These are phyloP conservation scores for Geranium brycei DNA, from an alignment of 345 rosid genomes.

Conservation along the genomic window DNA sequence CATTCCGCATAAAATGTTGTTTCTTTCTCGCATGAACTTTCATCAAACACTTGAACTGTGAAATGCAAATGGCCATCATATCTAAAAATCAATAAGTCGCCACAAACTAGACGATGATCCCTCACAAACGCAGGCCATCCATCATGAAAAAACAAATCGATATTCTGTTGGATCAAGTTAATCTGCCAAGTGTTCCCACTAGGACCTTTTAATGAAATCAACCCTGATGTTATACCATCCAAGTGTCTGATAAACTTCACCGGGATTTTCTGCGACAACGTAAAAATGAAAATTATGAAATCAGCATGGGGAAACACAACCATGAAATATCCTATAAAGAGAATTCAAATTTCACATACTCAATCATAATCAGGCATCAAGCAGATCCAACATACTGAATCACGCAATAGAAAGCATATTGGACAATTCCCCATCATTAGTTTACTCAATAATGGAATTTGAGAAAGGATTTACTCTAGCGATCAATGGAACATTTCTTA, in stretches of 20 bases:
- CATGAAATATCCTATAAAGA: neutral
- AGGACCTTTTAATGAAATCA: slow-evolving; percentile 35
- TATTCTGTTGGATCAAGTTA: slow-evolving; percentile 22
- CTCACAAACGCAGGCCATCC: slow-evolving; percentile 42
- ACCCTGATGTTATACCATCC: slow-evolving; percentile 27
- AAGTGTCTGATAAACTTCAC: slow-evolving; percentile 23
- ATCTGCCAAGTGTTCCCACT: slow-evolving; percentile 40
- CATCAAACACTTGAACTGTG: slow-evolving; percentile 42
- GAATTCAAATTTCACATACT: neutral
- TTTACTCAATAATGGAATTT: neutral
- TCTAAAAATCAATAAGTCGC: slow-evolving; percentile 45
- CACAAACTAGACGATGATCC: slow-evolving; percentile 35
- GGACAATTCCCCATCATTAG: neutral
- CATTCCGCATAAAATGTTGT: slow-evolving; percentile 30
- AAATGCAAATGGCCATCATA: slow-evolving; percentile 41
- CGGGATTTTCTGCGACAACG: slow-evolving; percentile 36
- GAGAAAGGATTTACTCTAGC: neutral
- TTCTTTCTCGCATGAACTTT: slow-evolving; percentile 43
- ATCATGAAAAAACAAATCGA: slow-evolving; percentile 19
- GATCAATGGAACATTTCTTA: neutral
- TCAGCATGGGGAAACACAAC: slow-evolving; percentile 1
- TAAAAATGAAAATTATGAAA: neutral
- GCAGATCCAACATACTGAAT: neutral
- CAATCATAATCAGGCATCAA: neutral
- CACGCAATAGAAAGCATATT: neutral